phyloP scores from a whole-genome alignment of 75 land plant genomes.

The Cryptomeria japonica region DNA sequence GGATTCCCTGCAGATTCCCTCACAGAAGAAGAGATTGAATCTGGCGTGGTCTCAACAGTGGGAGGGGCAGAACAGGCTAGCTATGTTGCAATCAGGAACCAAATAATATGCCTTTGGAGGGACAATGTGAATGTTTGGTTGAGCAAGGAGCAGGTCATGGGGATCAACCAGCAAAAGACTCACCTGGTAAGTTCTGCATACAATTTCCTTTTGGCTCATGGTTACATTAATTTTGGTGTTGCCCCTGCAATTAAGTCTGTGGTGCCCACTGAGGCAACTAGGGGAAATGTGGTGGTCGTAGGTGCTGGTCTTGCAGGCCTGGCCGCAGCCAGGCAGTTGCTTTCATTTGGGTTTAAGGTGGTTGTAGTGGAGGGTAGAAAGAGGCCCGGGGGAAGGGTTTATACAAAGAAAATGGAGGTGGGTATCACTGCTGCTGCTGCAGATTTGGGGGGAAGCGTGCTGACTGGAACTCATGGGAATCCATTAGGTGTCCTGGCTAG shows the following conservation, averaged over 20 bases:
- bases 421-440: constrained; percentile 62
- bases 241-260: constrained; percentile 72
- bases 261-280: constrained; percentile 58
- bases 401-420: constrained; percentile 92
- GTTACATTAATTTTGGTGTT: constrained; percentile 96
- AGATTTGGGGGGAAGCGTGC: constrained; percentile 96
- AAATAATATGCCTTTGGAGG: constrained; percentile 80
- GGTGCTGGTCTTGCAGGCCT: constrained; percentile 98
- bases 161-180: constrained; percentile 54
- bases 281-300: constrained; percentile 66
- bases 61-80: constrained; percentile 96
- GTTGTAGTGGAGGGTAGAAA: constrained; percentile 90
- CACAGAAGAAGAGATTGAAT: constrained; percentile 94
- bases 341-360: constrained; percentile 86
- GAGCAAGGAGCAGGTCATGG: constrained; percentile 62
- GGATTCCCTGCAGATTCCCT: constrained; percentile 93
- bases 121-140: constrained; percentile 73
- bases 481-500: constrained; percentile 90
- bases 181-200: constrained; percentile 71
- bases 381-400: constrained; percentile 93
- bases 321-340: constrained; percentile 86
- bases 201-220: constrained; percentile 62
- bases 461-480: constrained; percentile 94
- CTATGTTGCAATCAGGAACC: constrained; percentile 87
- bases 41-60: constrained; percentile 64